Evolutionary conservation across 2,329 filamentous ascomycete species (phyloP), one percentile per base, ranked within the genome.

Genomic region (Diatrype stigma): DNA sequence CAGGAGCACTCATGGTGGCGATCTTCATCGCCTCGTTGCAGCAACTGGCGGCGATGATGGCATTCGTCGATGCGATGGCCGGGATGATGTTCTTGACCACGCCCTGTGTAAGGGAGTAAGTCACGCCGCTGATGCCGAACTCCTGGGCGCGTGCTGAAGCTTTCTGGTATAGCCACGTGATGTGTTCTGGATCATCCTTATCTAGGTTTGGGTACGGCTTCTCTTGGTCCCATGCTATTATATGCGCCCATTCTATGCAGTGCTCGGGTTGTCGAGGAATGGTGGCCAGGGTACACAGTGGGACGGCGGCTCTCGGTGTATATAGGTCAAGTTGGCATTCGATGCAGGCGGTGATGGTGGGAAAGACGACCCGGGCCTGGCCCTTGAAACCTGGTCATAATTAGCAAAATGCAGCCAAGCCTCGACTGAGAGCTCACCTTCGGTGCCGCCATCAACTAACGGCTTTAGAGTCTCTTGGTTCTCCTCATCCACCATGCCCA

Each of bases 1-100:
- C 86, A 0, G 93, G 90, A 30, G 93, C 94, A 35, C 86, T 83
- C 46, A 80, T 84, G 14, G 90, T 96, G 40, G 87, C 89, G 56
- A 99, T 89, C 73, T 99, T 99, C 73, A 97, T 85, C 2, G 92
- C 93, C 71, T 99, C 94, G 59, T 96, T 97, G 71, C 94, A 97
- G 71, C 93, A 97, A 48, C 89, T 87, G 1, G 93, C 94, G 1
- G 94, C 94, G 57, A 99, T 89, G 61, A 99, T 94, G 51, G 94
- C 93, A 67, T 99, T 99, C 6, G 94, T 99, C 1, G 91, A 96
- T 17, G 94, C 94, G 63, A 99, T 99, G 26, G 94, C 95, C 0
- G 94, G 94, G 55, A 99, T 99, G 70, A 99, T 99, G 71, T 99
- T 99, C 73, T 99, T 99, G 63, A 99, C 90, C 2, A 97, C 95